Evolutionary conservation across 2,329 filamentous ascomycete species (phyloP).

Genomic region (Penicillium janthinellum): DNA sequence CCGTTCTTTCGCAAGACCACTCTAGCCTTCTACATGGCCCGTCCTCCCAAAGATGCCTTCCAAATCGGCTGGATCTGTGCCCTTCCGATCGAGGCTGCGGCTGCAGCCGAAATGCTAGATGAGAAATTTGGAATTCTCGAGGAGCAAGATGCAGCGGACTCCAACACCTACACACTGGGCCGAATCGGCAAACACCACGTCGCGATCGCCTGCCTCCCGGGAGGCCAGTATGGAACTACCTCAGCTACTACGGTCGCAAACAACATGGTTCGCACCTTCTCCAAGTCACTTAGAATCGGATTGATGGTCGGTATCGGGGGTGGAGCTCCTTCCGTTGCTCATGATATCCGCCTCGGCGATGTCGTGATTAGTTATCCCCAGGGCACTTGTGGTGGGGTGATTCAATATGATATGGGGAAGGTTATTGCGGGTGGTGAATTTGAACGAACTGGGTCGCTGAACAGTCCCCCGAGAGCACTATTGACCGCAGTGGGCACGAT

Average conservation of each 20-base stretch:
- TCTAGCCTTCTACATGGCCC: constrained; percentile 7
- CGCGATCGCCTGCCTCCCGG: constrained; percentile 24
- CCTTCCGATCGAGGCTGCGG: constrained; percentile 20
- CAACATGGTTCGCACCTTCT: constrained; percentile 23
- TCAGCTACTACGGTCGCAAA: constrained; percentile 19
- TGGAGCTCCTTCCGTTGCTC: constrained; percentile 24
- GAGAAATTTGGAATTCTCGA: constrained; percentile 20
- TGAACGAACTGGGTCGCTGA: constrained; percentile 15
- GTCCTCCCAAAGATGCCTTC: constrained; percentile 13
- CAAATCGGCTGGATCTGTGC: constrained; percentile 13
- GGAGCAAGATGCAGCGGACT: constrained; percentile 17
- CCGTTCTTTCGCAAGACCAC: too few relatives aligned
- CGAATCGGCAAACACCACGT: constrained; percentile 23
- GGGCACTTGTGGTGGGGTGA: constrained; percentile 19
- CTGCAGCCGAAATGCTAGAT: constrained; percentile 23
- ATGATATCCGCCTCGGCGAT: constrained; percentile 36
- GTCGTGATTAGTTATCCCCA: constrained; percentile 30
- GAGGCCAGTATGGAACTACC: constrained; percentile 16
- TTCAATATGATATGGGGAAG: constrained; percentile 23
- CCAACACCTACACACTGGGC: constrained; percentile 25
- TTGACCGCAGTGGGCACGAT: constrained; percentile 5
- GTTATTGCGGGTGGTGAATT: constrained; percentile 11
- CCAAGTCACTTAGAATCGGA: constrained; percentile 20
- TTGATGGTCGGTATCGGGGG: constrained; percentile 31
- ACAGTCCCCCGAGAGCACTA: constrained; percentile 21